Evolutionary conservation across 2,329 filamentous ascomycete species (phyloP).

Genomic region (Botrytis fragariae): DNA sequence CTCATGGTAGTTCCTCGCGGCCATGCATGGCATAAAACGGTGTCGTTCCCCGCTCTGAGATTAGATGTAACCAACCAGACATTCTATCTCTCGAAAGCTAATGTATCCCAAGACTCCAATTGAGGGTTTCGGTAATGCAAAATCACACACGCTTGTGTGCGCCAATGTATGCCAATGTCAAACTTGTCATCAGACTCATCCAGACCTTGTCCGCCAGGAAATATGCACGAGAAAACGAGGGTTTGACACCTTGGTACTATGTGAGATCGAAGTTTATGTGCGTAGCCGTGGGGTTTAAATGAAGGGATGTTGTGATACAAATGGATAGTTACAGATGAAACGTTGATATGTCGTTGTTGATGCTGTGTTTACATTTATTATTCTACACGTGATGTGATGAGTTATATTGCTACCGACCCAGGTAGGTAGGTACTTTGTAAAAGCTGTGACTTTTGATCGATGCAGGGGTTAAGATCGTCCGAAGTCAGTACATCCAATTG

Average conservation of each 20-base stretch:
- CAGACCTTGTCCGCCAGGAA: slow-evolving; percentile 9
- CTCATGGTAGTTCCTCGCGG: not conserved
- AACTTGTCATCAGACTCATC: slow-evolving; percentile 4
- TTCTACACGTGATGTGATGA: slow-evolving; percentile 4
- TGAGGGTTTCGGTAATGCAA: not conserved
- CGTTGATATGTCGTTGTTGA: not conserved
- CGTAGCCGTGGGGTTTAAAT: not conserved
- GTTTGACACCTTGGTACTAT: slow-evolving; percentile 6
- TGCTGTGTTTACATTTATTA: not conserved
- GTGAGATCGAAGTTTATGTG: not conserved
- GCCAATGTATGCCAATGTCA: not conserved
- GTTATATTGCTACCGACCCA: too few relatives aligned
- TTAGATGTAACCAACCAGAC: not conserved
- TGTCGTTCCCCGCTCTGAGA: slow-evolving; percentile 9
- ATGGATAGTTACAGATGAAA: slow-evolving; percentile 5
- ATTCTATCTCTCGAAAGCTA: not conserved
- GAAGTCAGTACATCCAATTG: not conserved
- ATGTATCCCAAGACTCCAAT: not conserved
- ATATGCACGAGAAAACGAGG: slow-evolving; percentile 16
- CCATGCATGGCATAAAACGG: not conserved
- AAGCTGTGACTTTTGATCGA: not conserved
- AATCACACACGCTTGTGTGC: not conserved
- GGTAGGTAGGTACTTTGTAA: not conserved
- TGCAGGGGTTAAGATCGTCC: not conserved
- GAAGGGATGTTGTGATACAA: not conserved